Conservation (phyloP, 352 stramenopile genomes). For the Globisporangium rhizosaccharum region DNA sequence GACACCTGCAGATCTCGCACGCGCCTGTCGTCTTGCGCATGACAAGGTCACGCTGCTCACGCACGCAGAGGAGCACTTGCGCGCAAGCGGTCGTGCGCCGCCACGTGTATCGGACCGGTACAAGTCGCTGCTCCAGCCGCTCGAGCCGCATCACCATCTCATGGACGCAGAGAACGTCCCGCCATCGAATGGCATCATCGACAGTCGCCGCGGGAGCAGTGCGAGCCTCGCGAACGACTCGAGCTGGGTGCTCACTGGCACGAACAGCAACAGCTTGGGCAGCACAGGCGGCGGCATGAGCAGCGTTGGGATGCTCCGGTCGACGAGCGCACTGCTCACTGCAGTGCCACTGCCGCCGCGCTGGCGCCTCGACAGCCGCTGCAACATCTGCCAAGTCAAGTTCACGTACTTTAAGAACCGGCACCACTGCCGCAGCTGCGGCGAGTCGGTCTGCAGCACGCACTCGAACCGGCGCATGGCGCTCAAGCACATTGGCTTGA, state of each 20-base stretch:
- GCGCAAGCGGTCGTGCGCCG: constrained; percentile 33
- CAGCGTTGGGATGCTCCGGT: constrained; percentile 20
- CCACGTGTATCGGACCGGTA: constrained; percentile 43
- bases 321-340: constrained; percentile 16
- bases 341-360: constrained; percentile 45
- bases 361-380: constrained; percentile 72
- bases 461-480: constrained; percentile 68
- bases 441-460: constrained; percentile 76
- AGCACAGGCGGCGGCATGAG: constrained; percentile 5
- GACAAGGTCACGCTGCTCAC: constrained; percentile 48
- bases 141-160: neutral
- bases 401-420: constrained; percentile 85
- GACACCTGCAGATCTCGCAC: constrained; percentile 60
- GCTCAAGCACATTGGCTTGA: constrained; percentile 53
- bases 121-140: constrained; percentile 23
- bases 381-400: constrained; percentile 79
- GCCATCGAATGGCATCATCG: neutral
- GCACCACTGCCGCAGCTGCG: constrained; percentile 88
- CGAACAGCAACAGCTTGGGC: neutral
- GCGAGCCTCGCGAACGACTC: neutral
- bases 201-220: neutral
- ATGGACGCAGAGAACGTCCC: constrained; percentile 3
- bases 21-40: constrained; percentile 37
- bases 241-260: constrained; percentile 5
- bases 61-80: constrained; percentile 37